phyloP scores from a whole-genome alignment of 768 basidiomycete genomes.

The Auriscalpium orientale region DNA sequence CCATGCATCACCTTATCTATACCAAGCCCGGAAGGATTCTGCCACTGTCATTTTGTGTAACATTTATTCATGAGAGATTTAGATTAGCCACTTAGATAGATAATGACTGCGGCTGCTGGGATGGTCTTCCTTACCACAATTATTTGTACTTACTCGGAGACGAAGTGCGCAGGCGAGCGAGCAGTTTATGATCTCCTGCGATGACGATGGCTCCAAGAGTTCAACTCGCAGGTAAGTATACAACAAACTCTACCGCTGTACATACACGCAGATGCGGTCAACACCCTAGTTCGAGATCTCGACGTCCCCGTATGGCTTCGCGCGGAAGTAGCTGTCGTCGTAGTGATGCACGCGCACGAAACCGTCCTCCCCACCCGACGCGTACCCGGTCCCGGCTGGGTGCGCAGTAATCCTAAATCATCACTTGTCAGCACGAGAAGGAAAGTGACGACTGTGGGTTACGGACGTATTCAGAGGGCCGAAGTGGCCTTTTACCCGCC shows the following conservation, averaged over 20 bases:
- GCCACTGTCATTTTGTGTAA: too few relatives aligned
- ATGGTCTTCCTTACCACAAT: too few relatives aligned
- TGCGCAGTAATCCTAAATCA: conserved; percentile 78
- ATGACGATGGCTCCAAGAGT: too few relatives aligned
- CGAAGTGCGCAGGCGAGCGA: too few relatives aligned
- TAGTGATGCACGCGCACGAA: conserved; percentile 89
- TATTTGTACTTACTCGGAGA: too few relatives aligned
- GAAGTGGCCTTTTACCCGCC: conserved; percentile 96
- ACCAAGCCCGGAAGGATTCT: too few relatives aligned
- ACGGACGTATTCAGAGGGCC: conserved; percentile 93
- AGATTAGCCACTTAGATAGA: too few relatives aligned
- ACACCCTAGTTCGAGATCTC: conserved; percentile 53
- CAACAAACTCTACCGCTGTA: background rate
- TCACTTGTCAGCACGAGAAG: background rate
- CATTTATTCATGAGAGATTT: too few relatives aligned
- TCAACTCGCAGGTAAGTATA: too few relatives aligned
- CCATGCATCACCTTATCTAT: too few relatives aligned
- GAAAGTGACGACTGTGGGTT: background rate
- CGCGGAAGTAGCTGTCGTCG: conserved; percentile 90
- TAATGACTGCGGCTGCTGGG: too few relatives aligned
- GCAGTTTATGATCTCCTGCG: too few relatives aligned
- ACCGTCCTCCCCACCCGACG: conserved; percentile 95
- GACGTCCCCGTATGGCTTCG: conserved; percentile 86
- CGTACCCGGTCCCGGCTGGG: conserved; percentile 80
- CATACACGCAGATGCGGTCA: background rate